Percentiles rank a stretch among this genome's conserved stretches.
These are phyloP conservation scores for Lophiostoma macrostomum DNA, from an alignment of 495 filamentous ascomycete genomes.

Conservation along the genomic window DNA sequence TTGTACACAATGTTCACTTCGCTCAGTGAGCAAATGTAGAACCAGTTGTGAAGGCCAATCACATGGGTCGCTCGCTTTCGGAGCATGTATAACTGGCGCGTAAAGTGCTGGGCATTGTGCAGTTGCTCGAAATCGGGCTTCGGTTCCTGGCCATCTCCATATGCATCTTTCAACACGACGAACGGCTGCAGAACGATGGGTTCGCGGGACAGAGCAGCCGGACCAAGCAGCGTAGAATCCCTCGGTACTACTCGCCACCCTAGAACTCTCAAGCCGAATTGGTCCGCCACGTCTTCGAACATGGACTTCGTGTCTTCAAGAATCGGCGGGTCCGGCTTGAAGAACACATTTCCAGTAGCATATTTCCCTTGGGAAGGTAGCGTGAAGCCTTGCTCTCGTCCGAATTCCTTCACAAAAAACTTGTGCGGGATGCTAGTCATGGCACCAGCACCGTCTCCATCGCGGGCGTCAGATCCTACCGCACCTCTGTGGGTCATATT, in stretches of 20 bases:
- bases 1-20: conserved; percentile 99
- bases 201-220: conserved; percentile 89
- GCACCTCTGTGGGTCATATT: conserved; percentile 99
- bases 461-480: conserved; percentile 94
- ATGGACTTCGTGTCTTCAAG: conserved; percentile 80
- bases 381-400: conserved; percentile 77
- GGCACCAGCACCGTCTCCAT: conserved; percentile 96
- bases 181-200: conserved; percentile 95
- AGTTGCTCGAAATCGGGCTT: conserved; percentile 70
- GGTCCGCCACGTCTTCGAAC: conserved; percentile 89
- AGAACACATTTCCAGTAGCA: conserved; percentile 96
- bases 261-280: conserved; percentile 82
- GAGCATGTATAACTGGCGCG: conserved; percentile 89
- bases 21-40: conserved; percentile 95
- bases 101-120: conserved; percentile 85
- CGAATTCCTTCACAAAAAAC: conserved; percentile 99
- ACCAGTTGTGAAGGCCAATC: conserved; percentile 97
- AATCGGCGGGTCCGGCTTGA: conserved; percentile 90
- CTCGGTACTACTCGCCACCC: conserved; percentile 96
- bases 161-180: conserved; percentile 81
- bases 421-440: conserved; percentile 99
- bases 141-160: conserved; percentile 82
- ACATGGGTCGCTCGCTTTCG: conserved; percentile 93
- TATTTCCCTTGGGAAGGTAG: conserved; percentile 90
- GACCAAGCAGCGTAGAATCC: conserved; percentile 89